Evolutionary conservation across 768 basidiomycete genomes (phyloP).

Genomic region (Lentinula raphanica): DNA sequence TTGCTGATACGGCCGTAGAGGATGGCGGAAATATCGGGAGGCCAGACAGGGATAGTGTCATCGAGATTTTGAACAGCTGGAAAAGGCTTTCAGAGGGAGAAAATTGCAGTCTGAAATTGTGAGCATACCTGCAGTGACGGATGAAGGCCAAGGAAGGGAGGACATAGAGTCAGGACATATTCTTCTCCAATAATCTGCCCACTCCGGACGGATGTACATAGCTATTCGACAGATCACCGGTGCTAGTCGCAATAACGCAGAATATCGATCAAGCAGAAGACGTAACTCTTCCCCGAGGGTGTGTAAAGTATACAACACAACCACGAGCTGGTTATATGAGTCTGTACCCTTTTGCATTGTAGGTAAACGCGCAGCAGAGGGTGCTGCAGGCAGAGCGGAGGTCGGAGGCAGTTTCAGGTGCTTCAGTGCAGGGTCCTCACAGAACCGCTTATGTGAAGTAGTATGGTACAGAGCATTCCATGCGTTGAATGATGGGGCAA

Average conservation of each 20-base stretch:
- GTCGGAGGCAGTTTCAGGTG: slow-evolving; percentile 30
- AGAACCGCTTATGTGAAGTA: slow-evolving; percentile 40
- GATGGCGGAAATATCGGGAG: slow-evolving; percentile 70
- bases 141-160: slow-evolving; percentile 48
- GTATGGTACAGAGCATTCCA: slow-evolving; percentile 49
- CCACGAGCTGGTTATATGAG: slow-evolving; percentile 39
- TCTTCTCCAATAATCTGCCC: slow-evolving; percentile 92
- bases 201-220: slow-evolving; percentile 66
- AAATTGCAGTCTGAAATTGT: neutral
- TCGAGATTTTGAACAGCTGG: slow-evolving; percentile 49
- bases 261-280: slow-evolving; percentile 49
- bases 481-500: slow-evolving; percentile 12
- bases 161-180: slow-evolving; percentile 58
- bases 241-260: slow-evolving; percentile 51
- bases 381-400: slow-evolving; percentile 12
- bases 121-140: slow-evolving; percentile 34
- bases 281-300: slow-evolving; percentile 70
- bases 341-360: slow-evolving; percentile 2
- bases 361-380: slow-evolving; percentile 14
- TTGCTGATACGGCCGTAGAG: slow-evolving; percentile 57
- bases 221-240: slow-evolving; percentile 62
- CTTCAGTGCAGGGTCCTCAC: slow-evolving; percentile 55
- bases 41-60: slow-evolving; percentile 70
- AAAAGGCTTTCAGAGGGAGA: neutral
- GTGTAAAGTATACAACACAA: slow-evolving; percentile 71